A percentile compares a stretch with the other conserved stretches of the same genome.
phyloP scores from a whole-genome alignment of 495 filamentous ascomycete species.

The Pyrenula aspistea region DNA sequence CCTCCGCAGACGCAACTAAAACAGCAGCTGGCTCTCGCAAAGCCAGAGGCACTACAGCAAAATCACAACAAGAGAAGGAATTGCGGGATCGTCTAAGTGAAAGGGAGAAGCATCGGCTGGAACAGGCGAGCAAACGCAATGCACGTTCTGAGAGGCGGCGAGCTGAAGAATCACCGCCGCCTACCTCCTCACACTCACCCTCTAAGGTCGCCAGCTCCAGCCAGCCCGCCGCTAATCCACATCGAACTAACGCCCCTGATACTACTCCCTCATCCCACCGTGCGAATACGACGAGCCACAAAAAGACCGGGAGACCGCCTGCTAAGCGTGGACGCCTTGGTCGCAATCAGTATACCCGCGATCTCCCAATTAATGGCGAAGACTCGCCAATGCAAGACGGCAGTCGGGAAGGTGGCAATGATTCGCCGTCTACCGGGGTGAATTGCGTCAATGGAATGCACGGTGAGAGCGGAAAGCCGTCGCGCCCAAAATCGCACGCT shows the following conservation, averaged over 20 bases:
- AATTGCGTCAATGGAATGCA: constrained; percentile 19
- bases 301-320: constrained; percentile 58
- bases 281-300: constrained; percentile 37
- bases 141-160: constrained; percentile 59
- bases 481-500: constrained; percentile 44
- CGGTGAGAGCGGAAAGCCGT: constrained; percentile 36
- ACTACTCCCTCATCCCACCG: constrained; percentile 24
- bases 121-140: constrained; percentile 64
- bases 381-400: constrained; percentile 52
- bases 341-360: constrained; percentile 78
- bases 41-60: constrained; percentile 48
- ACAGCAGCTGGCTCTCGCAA: constrained; percentile 46
- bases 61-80: constrained; percentile 63
- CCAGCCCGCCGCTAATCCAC: constrained; percentile 18
- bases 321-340: constrained; percentile 57
- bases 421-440: constrained; percentile 25
- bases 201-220: constrained; percentile 21
- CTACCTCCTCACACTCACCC: constrained; percentile 21
- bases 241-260: constrained; percentile 37
- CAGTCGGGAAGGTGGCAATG: constrained; percentile 44
- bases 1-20: constrained; percentile 24
- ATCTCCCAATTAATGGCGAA: constrained; percentile 45
- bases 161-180: constrained; percentile 42
- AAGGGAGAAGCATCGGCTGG: constrained; percentile 52
- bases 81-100: constrained; percentile 51